A percentile compares a stretch with the other conserved stretches of the same genome.
phyloP scores from a whole-genome alignment of 73 alveolate genomes.

The Effrenium voratum region DNA sequence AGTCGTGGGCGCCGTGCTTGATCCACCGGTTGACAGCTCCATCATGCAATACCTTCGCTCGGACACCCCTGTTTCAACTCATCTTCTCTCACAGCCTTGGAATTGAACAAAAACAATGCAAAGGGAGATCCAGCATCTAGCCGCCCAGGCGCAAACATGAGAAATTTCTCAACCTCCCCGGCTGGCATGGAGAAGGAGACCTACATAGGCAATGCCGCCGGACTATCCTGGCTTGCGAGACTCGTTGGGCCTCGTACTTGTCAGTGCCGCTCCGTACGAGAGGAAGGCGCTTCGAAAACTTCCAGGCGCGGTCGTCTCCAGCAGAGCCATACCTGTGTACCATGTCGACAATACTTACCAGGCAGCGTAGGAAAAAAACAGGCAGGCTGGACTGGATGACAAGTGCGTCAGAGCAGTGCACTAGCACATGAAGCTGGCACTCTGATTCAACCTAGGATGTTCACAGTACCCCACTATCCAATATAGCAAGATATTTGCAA shows the following conservation, averaged over 20 bases:
- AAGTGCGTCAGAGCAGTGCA: slow-evolving; percentile 9
- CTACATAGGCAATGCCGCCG: background rate
- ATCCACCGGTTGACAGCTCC: slow-evolving; percentile 73
- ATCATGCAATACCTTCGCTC: slow-evolving; percentile 80
- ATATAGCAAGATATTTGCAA: no score
- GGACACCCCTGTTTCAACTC: no score
- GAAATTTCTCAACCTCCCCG: slow-evolving; percentile 27
- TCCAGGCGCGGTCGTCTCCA: slow-evolving; percentile 82
- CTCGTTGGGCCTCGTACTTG: slow-evolving; percentile 40
- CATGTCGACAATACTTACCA: background rate
- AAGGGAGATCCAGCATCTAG: no score
- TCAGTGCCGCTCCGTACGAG: slow-evolving; percentile 59
- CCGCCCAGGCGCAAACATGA: slow-evolving; percentile 75
- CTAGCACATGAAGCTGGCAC: slow-evolving; percentile 57
- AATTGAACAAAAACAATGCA: no score
- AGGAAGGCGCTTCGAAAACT: slow-evolving; percentile 59
- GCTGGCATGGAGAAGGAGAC: slow-evolving; percentile 60
- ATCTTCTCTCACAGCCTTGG: no score
- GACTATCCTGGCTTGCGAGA: background rate
- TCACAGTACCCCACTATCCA: background rate
- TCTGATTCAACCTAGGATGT: background rate
- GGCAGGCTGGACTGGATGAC: slow-evolving; percentile 30
- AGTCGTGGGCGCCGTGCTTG: slow-evolving; percentile 61
- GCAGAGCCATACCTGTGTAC: slow-evolving; percentile 63
- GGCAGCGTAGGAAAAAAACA: background rate